These are phyloP conservation scores for Candida ulmi DNA, from an alignment of 805 yeast species.

Conservation along the genomic window DNA sequence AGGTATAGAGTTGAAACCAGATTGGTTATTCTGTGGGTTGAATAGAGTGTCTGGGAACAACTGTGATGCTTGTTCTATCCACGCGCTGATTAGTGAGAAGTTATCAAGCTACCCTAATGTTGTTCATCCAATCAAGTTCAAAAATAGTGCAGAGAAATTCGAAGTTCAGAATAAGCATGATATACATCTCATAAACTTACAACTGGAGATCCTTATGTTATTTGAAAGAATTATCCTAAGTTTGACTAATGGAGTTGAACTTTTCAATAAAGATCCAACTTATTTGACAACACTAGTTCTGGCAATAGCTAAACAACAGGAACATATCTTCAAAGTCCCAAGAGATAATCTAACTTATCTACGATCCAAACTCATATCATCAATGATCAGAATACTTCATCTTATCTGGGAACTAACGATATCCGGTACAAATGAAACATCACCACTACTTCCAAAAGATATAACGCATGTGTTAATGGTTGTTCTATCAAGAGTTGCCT, in stretches of 20 bases:
- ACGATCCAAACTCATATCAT: constrained; percentile 16
- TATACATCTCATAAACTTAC: constrained; percentile 35
- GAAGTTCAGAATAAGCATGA: constrained; percentile 34
- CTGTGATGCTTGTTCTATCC: constrained; percentile 35
- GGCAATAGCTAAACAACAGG: constrained; percentile 28
- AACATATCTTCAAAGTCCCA: constrained; percentile 22
- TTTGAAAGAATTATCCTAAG: constrained; percentile 36
- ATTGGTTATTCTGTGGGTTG: constrained; percentile 46
- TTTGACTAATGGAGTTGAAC: constrained; percentile 15
- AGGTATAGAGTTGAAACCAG: constrained; percentile 34
- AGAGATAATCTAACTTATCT: constrained; percentile 18
- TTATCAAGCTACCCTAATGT: constrained; percentile 10
- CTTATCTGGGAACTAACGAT: constrained; percentile 20
- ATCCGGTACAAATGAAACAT: neutral
- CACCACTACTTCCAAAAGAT: constrained; percentile 24
- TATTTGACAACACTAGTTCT: constrained; percentile 17
- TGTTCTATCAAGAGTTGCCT: constrained; percentile 47
- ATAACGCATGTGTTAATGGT: constrained; percentile 41
- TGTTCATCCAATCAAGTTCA: constrained; percentile 8
- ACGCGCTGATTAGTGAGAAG: constrained; percentile 33
- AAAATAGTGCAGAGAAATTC: constrained; percentile 4
- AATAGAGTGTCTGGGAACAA: constrained; percentile 51
- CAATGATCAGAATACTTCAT: constrained; percentile 14
- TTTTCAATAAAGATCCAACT: constrained; percentile 19
- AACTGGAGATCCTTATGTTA: constrained; percentile 39